These are phyloP conservation scores for Pseudopyricularia javanii DNA, from an alignment of 2,329 filamentous ascomycete genomes.

Conservation along the genomic window DNA sequence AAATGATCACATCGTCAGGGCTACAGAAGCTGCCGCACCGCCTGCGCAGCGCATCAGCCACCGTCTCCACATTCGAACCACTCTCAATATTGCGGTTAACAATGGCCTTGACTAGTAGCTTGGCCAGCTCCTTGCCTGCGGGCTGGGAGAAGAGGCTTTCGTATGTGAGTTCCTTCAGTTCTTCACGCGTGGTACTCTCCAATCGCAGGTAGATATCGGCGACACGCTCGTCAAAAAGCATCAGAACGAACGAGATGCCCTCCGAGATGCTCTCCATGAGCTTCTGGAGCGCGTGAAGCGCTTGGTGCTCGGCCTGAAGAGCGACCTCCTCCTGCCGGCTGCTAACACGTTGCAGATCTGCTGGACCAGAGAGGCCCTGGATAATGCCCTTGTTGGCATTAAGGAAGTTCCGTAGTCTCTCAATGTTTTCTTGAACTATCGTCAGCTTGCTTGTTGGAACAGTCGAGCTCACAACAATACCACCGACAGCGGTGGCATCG, in stretches of 20 bases:
- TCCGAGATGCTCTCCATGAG: slow-evolving; percentile 87
- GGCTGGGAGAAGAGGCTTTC: slow-evolving; percentile 73
- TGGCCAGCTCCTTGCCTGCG: slow-evolving; percentile 77
- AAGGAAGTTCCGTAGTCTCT: slow-evolving; percentile 69
- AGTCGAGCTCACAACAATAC: slow-evolving; percentile 52
- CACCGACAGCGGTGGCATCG: slow-evolving; percentile 32
- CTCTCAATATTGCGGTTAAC: slow-evolving; percentile 96
- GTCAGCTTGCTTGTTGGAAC: slow-evolving; percentile 58
- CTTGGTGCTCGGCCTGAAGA: slow-evolving; percentile 86
- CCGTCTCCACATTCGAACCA: slow-evolving; percentile 92
- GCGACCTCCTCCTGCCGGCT: slow-evolving; percentile 86
- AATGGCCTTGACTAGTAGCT: slow-evolving; percentile 91
- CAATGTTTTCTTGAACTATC: slow-evolving; percentile 67
- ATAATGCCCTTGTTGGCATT: slow-evolving; percentile 83
- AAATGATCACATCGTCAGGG: slow-evolving; percentile 91
- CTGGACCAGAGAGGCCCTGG: slow-evolving; percentile 83
- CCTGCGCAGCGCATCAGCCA: slow-evolving; percentile 84
- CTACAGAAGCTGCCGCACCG: slow-evolving; percentile 96
- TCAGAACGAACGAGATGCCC: slow-evolving; percentile 89
- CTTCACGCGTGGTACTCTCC: slow-evolving; percentile 54
- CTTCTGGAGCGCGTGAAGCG: slow-evolving; percentile 72
- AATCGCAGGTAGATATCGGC: slow-evolving; percentile 75
- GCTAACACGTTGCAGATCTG: slow-evolving; percentile 64
- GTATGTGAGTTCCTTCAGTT: slow-evolving; percentile 69
- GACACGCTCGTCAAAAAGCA: slow-evolving; percentile 87